Conservation (phyloP, 768 basidiomycete species). For the Zangia roseola region DNA sequence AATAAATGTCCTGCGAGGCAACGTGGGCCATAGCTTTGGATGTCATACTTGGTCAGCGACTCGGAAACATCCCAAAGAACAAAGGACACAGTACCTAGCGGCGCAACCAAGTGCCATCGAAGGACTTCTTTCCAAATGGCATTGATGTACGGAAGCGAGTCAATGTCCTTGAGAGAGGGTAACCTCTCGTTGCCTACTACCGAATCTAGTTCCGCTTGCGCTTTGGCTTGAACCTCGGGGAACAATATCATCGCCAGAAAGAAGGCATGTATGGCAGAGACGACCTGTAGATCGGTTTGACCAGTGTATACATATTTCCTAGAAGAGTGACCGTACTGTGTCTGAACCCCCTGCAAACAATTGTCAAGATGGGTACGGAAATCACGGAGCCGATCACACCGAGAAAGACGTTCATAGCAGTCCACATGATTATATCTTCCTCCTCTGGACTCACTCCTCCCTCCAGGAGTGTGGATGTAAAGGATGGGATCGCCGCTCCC, state of each 20-base stretch:
- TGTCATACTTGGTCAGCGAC: background rate
- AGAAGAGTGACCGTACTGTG: constrained; percentile 37
- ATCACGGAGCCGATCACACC: background rate
- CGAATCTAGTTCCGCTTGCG: constrained; percentile 24
- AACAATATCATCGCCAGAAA: constrained; percentile 25
- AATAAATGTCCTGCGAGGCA: constrained; percentile 20
- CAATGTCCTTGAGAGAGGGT: constrained; percentile 19
- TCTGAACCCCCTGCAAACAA: constrained; percentile 40
- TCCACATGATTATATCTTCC: constrained; percentile 22
- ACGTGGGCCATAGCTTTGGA: constrained; percentile 15
- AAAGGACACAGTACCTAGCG: constrained; percentile 29
- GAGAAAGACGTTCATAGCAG: constrained; percentile 5
- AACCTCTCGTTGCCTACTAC: constrained; percentile 22
- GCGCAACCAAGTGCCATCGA: constrained; percentile 21
- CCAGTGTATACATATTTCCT: constrained; percentile 28
- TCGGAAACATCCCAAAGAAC: too few species aligned
- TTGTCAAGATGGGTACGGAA: background rate
- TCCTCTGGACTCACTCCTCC: constrained; percentile 12
- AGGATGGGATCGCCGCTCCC: constrained; percentile 16
- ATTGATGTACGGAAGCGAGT: constrained; percentile 25
- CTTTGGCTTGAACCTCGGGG: constrained; percentile 25
- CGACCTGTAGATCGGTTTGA: constrained; percentile 1
- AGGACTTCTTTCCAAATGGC: constrained; percentile 26
- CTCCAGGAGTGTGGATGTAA: constrained; percentile 16
- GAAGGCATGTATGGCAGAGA: constrained; percentile 19